Conservation (phyloP, 2,329 filamentous ascomycete genomes). For the Nemania sp. region DNA sequence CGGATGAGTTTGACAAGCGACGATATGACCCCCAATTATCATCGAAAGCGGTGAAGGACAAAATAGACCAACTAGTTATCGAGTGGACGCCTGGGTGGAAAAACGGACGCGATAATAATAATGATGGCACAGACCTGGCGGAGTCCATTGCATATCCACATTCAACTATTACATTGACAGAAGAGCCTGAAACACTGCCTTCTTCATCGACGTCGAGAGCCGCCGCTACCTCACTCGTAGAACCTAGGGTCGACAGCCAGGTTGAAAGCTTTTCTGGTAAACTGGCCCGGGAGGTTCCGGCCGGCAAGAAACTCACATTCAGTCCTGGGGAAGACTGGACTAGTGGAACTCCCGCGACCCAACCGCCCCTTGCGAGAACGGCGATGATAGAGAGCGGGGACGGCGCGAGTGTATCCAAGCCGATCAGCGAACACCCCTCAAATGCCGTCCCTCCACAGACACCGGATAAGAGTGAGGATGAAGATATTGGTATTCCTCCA, state of each 20-base stretch:
- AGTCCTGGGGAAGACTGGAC: neutral
- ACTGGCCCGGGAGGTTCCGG: neutral
- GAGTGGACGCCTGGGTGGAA: slow-evolving; percentile 26
- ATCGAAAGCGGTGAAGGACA: neutral
- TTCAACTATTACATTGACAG: neutral
- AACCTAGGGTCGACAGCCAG: neutral
- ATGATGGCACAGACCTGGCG: neutral
- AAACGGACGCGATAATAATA: neutral
- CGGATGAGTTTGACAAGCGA: slow-evolving; percentile 19
- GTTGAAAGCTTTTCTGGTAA: neutral
- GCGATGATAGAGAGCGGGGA: neutral
- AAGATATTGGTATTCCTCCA: neutral
- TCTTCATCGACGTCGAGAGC: neutral
- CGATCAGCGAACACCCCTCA: neutral
- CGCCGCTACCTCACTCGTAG: neutral
- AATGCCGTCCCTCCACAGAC: neutral
- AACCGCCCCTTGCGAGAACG: neutral
- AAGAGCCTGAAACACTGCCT: neutral
- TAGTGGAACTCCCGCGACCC: neutral
- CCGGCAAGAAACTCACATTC: neutral
- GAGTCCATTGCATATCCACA: neutral
- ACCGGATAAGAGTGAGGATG: neutral
- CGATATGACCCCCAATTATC: slow-evolving; percentile 14
- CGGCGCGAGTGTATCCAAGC: neutral
- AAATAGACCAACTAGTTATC: slow-evolving; percentile 25